Base-by-base conservation (phyloP, 2,329 filamentous ascomycete genomes). In the Lecanicillium sp. region DNA sequence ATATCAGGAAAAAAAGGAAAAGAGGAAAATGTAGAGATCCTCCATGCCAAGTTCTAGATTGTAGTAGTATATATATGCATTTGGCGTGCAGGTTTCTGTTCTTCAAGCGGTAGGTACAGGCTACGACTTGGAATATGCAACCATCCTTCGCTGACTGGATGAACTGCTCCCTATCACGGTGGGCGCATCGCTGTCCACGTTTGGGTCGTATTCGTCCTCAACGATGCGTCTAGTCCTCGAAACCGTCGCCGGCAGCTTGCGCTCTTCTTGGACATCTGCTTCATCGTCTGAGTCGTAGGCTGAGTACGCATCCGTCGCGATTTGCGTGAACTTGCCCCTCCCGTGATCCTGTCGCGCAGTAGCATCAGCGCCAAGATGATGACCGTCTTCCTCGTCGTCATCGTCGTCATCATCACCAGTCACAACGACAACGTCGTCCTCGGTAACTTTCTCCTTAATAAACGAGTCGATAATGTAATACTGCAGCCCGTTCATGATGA, bases 381-480 rank as follows among this genome's bases (percentile, higher is more conserved):
- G 44, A 29, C 40, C 37, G 34, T 44, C 50, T 3, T 44, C 46
- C 20, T 44, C 51, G 13, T 60, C 61, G 14, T 60, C 62, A 40
- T 54, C 59, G 9, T 49, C 52, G 20, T 61, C 56, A 33, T 62
- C 49, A 14, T 44, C 42, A 3, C 29, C 14, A 41, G 18, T 8
- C 30, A 35, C 15, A 34, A 35, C 22, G 37, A 41, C 17, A 3
- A 50, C n/a, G n/a, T n/a, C n/a, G n/a, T 10, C 22, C 62, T 30
- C 41, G 15, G 20, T 11, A 18, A 36, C 22, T 15, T 31, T 32
- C 54, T 75, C 70, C 66, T 94, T 94, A 75, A 98, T 98, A 61
- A 96, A 96, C 33, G 80, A 87, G 58, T 98, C 92, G 62, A 98
- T 97, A 54, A 98, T 95, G 67, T 95, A 98, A 62, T 98, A 98